Base-by-base conservation (phyloP, 768 basidiomycete species). In the Leucocoprinus birnbaumii region DNA sequence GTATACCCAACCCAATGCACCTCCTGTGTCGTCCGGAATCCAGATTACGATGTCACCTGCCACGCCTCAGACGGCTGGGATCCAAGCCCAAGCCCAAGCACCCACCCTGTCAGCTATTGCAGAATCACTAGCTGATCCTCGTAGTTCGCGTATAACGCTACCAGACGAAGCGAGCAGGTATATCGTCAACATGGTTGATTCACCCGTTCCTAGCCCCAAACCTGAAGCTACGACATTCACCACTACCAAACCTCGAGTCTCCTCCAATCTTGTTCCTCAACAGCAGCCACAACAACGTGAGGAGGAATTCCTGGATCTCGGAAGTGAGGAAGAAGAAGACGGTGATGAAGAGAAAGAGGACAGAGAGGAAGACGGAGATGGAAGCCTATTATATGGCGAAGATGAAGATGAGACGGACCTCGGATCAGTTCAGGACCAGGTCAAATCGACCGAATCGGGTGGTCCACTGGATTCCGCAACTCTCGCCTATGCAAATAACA, bases 131-230 rank as follows among this genome's bases (percentile, higher is more conserved):
- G 38, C 58, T 48, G 54, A 53, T 48, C 27, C 59, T 60, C 51
- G 47, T 43, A 49, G 86, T 48, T 90, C 87, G 8, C 78, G 80
- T 21, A 80, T 86, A 48, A 82, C 85, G 31, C 74, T 91, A 35
- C 87, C 90, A 1, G 88, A 91, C 52, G 91, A 92, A 66, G 86
- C 89, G 14, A 82, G 76, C 59, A 83, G 80, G 46, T 91, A 89
- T 62, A 85, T 89, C 53, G 76, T 82, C 35, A 82, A 78, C 61
- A 84, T 88, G 79, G 70, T 69, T 35, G 87, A 89, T 53, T 85
- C 83, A 3, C 85, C 88, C 2, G 64, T 72, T 7, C 69, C 80
- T 24, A 86, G 82, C 62, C 83, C 86, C 5, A 67, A 68, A 42
- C 66, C 69, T 9, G 73, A 77, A 50, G 38, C 38, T 38, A 31